Conservation (phyloP, 306 rosid species). For the Calophaca sinica region DNA sequence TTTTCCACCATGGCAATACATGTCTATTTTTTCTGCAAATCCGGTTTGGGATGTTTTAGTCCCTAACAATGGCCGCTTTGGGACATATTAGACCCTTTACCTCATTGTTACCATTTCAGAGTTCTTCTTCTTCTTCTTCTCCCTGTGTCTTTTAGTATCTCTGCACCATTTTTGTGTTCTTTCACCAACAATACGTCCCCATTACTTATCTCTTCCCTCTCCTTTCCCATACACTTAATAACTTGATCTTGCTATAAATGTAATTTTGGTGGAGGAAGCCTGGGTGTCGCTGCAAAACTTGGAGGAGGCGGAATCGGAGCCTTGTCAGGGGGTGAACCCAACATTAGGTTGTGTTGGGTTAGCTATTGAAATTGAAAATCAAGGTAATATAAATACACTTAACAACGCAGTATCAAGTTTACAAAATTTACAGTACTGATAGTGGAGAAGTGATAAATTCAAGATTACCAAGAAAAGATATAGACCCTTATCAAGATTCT, state of each 20-base stretch:
- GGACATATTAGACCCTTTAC: too few species aligned
- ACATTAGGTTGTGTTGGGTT: constrained; percentile 71
- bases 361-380: constrained; percentile 69
- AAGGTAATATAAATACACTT: not conserved
- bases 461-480: constrained; percentile 43
- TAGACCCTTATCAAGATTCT: constrained; percentile 44
- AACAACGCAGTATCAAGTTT: constrained; percentile 52
- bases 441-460: constrained; percentile 9
- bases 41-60: too few species aligned
- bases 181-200: too few species aligned
- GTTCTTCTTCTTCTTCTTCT: too few species aligned
- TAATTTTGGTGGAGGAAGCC: constrained; percentile 68
- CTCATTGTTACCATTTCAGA: too few species aligned
- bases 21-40: too few species aligned
- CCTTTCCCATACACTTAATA: too few species aligned
- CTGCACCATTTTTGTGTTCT: too few species aligned
- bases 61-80: too few species aligned
- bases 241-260: constrained; percentile 77
- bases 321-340: constrained; percentile 64
- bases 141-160: too few species aligned
- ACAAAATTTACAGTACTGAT: constrained; percentile 45
- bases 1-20: too few species aligned
- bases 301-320: constrained; percentile 59
- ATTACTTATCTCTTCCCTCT: too few species aligned
- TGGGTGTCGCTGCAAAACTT: constrained; percentile 54